Conservation (phyloP, 1,284 basidiomycete species). For the Fistulina hepatica region DNA sequence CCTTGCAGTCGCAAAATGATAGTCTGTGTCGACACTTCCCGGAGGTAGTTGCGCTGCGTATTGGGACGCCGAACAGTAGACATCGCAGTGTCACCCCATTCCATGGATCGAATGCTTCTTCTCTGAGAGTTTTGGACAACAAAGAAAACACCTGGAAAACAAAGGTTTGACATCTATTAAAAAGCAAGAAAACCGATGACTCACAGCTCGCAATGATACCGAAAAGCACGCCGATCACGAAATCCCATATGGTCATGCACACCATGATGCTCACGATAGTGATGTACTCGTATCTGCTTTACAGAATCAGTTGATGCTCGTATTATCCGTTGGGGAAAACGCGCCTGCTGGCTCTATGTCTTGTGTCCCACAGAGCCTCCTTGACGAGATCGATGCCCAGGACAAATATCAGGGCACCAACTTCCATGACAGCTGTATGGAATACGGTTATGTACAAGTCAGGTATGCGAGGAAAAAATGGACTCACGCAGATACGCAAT, state of each 20-base stretch:
- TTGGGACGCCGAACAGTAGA: conserved; percentile 89
- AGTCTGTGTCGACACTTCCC: conserved; percentile 86
- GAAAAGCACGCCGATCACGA: conserved; percentile 88
- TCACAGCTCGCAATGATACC: conserved; percentile 86
- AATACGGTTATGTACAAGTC: conserved; percentile 8
- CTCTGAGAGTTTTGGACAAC: conserved; percentile 87
- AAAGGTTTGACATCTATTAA: conserved; percentile 10
- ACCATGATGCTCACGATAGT: conserved; percentile 77
- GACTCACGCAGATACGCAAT: conserved; percentile 85
- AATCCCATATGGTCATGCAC: conserved; percentile 91
- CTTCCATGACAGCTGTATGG: conserved; percentile 78
- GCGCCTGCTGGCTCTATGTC: conserved; percentile 75
- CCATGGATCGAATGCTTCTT: conserved; percentile 70
- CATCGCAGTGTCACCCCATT: conserved; percentile 72
- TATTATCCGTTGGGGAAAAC: conserved; percentile 28
- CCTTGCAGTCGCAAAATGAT: conserved; percentile 85
- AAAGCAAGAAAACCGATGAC: conserved; percentile 19
- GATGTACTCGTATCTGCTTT: conserved; percentile 56
- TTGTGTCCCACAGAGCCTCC: conserved; percentile 94
- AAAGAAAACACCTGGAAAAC: conserved; percentile 73
- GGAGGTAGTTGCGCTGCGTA: conserved; percentile 82
- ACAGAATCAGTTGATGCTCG: no score
- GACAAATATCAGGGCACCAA: conserved; percentile 89
- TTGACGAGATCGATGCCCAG: conserved; percentile 91
- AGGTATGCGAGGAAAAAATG: no score